Base-by-base conservation (phyloP, 2,329 filamentous ascomycete species). In the Alternaria gansuensis region DNA sequence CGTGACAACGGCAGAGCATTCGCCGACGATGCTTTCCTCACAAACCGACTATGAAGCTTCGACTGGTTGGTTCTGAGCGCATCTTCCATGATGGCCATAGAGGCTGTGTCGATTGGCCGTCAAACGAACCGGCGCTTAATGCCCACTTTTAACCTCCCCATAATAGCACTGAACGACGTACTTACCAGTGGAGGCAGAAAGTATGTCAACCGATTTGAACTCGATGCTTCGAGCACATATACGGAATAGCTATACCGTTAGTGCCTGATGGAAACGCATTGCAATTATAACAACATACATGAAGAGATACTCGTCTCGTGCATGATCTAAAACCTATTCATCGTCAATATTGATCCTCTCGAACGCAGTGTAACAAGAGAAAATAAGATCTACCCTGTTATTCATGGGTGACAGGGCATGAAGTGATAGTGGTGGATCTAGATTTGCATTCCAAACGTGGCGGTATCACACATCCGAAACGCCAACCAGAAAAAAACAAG, bases 271-370 rank as follows among this genome's bases (percentile, higher is more conserved):
- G 49, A 43, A 44, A 54, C 59, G 60, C 54, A 55, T 66, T 63
- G 29, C 37, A 23, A 17, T 45, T 21, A 4, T 46, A 34, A 17
- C 40, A 49, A 75, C 79, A 72, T 88, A 93, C 69, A 92, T 87
- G 72, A 91, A 93, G 33, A 93, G 82, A 70, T 93, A 93, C 75
- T 94, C 91, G 71, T 93, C 90, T 67, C 84, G 81, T 37, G 85
- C 84, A 78, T 87, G 84, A 56, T 84, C 81, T 75, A 88, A 82
- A 53, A 87, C 84, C 85, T 87, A 39, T 13, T 50, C 57, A 59
- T 21, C 17, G 61, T 75, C 60, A 76, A 69, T 57, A 50, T 37
- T 29, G 28, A 54, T 88, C 83, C 40, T 62, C 34, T 39, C 33
- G 43, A 5, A 41, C 21, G 41, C 13, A 24, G 39, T 41, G 23